Conservation (phyloP, 2,329 filamentous ascomycete species). For the Chaetomium strumarium region DNA sequence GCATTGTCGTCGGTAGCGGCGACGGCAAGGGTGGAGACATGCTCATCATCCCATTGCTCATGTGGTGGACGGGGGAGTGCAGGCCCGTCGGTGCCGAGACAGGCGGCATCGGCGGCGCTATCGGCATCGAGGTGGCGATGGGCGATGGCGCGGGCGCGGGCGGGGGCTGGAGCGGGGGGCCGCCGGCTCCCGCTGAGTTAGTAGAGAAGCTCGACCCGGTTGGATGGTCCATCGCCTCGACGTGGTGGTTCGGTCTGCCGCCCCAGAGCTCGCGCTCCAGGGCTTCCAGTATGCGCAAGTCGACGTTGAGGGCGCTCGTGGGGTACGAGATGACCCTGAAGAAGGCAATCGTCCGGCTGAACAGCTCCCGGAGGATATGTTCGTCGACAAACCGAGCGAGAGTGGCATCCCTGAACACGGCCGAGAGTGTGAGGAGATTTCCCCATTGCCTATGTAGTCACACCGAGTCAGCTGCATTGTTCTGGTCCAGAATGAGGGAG, state of each 20-base stretch:
- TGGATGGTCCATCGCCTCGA: constrained; percentile 14
- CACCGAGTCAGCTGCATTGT: background rate
- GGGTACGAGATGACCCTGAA: constrained; percentile 63
- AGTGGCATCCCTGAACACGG: constrained; percentile 63
- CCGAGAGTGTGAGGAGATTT: constrained; percentile 85
- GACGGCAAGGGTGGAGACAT: constrained; percentile 6
- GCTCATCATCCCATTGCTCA: constrained; percentile 5
- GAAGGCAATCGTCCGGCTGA: constrained; percentile 70
- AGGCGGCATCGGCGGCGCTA: constrained; percentile 4
- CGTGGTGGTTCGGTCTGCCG: constrained; percentile 8
- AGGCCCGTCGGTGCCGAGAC: constrained; percentile 1
- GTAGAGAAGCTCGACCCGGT: constrained; percentile 23
- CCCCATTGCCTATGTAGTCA: constrained; percentile 68
- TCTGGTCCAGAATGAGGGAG: background rate
- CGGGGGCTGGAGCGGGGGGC: background rate
- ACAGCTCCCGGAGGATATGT: constrained; percentile 52
- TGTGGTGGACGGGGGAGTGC: constrained; percentile 10
- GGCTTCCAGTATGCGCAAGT: constrained; percentile 66
- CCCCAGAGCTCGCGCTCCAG: constrained; percentile 40
- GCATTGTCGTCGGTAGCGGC: background rate
- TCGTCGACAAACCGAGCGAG: constrained; percentile 54
- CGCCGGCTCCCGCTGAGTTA: constrained; percentile 9
- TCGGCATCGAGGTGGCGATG: background rate
- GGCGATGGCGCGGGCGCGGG: background rate
- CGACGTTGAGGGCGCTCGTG: constrained; percentile 67